phyloP scores from a whole-genome alignment of 1,139 yeast genomes.

The Hyphopichia khmerensis region DNA sequence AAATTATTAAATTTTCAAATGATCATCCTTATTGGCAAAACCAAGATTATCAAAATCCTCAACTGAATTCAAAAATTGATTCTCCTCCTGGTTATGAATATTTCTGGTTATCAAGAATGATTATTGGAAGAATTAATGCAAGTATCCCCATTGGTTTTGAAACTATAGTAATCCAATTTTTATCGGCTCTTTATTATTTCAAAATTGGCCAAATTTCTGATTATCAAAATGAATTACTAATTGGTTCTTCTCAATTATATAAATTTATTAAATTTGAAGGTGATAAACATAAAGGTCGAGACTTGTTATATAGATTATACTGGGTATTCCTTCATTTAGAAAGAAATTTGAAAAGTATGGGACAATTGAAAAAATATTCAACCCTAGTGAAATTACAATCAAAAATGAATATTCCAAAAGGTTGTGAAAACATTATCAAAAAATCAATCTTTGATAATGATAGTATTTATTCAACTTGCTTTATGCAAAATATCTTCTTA shows the following conservation, averaged over 20 bases:
- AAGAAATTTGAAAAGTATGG: background rate
- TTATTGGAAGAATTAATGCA: background rate
- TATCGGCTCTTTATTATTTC: background rate
- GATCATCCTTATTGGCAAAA: background rate
- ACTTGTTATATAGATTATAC: background rate
- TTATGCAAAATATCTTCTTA: constrained; percentile 1
- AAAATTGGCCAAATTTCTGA: constrained; percentile 1
- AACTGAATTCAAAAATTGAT: background rate
- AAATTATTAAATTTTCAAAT: background rate
- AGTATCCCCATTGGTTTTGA: background rate
- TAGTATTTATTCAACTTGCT: constrained; percentile 1
- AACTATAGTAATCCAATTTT: background rate
- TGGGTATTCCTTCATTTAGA: constrained; percentile 1
- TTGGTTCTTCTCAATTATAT: background rate
- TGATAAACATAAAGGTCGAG: background rate
- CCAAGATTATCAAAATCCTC: background rate
- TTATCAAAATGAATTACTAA: background rate
- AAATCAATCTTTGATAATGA: background rate
- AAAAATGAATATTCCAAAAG: constrained; percentile 1
- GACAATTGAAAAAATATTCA: background rate
- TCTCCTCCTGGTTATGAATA: constrained; percentile 1
- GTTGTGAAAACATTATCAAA: background rate
- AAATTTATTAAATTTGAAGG: background rate
- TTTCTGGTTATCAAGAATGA: constrained; percentile 1
- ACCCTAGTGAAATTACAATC: background rate